phyloP scores from a whole-genome alignment of 257 asterid genomes.

The Datura wrightii region DNA sequence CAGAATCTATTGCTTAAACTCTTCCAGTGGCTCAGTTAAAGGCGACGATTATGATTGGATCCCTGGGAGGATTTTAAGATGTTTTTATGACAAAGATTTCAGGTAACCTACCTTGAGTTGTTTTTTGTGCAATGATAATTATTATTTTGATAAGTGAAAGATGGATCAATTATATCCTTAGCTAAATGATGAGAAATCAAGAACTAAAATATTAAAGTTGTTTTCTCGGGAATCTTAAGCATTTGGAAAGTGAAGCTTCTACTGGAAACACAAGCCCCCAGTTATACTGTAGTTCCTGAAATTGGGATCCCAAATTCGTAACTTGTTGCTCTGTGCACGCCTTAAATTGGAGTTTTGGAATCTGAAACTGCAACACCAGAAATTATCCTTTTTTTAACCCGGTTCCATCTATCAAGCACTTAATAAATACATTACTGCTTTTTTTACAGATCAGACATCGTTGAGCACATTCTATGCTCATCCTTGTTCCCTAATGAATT shows the following conservation, averaged over 20 bases:
- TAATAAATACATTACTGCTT: neutral
- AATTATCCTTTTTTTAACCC: neutral
- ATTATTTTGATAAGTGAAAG: conserved; percentile 28
- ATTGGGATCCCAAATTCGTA: neutral
- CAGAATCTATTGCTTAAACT: conserved; percentile 66
- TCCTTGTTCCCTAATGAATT: conserved; percentile 81
- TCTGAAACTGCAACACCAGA: neutral
- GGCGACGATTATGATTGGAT: conserved; percentile 82
- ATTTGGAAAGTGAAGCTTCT: neutral
- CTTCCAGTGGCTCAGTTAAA: conserved; percentile 46
- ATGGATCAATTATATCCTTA: conserved; percentile 1
- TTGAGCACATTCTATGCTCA: conserved; percentile 77
- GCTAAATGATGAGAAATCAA: neutral
- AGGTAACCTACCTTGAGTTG: conserved; percentile 56
- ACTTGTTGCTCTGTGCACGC: neutral
- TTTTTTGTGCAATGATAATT: conserved; percentile 26
- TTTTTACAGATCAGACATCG: conserved; percentile 79
- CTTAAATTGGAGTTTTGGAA: conserved; percentile 21
- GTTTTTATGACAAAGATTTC: conserved; percentile 98
- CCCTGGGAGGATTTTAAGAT: conserved; percentile 86
- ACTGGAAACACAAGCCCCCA: conserved; percentile 1
- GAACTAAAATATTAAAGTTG: neutral
- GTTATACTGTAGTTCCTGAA: conserved; percentile 27
- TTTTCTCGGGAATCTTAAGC: neutral
- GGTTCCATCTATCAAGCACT: neutral